Evolutionary conservation across 164 flowering plant species (phyloP).

Genomic region (Magnolia changhungtana): DNA sequence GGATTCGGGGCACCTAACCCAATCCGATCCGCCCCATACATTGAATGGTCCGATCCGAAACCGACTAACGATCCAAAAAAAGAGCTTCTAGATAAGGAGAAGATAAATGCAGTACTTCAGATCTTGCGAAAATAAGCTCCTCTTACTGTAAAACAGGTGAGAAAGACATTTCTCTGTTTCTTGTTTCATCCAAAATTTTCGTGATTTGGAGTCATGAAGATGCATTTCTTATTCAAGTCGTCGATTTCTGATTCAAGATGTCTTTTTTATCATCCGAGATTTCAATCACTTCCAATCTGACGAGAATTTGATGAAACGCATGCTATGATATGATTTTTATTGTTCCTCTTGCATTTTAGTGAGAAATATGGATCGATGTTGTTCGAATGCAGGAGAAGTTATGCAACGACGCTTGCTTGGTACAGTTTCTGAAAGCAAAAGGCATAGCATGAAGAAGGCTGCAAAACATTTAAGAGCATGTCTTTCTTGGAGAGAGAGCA

Average conservation of each 20-base stretch:
- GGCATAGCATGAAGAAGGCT: slow-evolving; percentile 87
- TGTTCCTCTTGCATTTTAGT: neutral
- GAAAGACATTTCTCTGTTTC: neutral
- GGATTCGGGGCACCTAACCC: too few species aligned
- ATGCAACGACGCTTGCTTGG: slow-evolving; percentile 74
- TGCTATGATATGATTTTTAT: neutral
- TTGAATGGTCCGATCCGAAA: too few species aligned
- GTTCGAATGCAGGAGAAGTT: slow-evolving; percentile 71
- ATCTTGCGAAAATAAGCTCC: slow-evolving; percentile 70
- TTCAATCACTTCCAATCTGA: neutral
- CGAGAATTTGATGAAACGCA: neutral
- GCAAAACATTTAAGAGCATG: slow-evolving; percentile 80
- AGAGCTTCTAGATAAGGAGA: slow-evolving; percentile 34
- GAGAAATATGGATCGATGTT: neutral
- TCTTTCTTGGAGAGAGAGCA: slow-evolving; percentile 84
- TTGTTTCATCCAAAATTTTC: neutral
- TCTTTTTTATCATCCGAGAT: neutral
- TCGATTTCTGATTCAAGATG: neutral
- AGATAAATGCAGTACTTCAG: slow-evolving; percentile 63
- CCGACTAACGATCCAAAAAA: too few species aligned
- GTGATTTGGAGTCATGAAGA: too few species aligned
- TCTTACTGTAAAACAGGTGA: slow-evolving; percentile 76
- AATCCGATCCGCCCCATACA: too few species aligned
- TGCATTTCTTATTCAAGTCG: neutral
- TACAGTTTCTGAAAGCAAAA: slow-evolving; percentile 75